Base-by-base conservation (phyloP, 495 filamentous ascomycete genomes). In the Penicillium ucsense region DNA sequence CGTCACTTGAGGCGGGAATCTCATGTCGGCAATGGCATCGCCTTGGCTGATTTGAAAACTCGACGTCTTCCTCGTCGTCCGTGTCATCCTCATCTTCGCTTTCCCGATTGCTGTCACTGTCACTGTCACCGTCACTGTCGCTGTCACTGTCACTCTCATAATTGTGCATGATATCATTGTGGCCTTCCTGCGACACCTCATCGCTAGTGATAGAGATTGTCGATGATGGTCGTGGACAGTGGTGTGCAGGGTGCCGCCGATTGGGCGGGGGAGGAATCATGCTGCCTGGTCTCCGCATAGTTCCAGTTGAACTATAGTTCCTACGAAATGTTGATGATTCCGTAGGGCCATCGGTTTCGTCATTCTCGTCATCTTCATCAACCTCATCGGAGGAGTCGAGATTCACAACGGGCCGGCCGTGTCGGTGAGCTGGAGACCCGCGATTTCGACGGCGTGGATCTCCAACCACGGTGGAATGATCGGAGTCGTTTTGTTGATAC, bases 21-120 rank as follows among this genome's bases (percentile, higher is more conserved):
- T 35, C 32, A 5, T n/a, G 33, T 32, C 29, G 34, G 12, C 36
- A 30, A 27, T 41, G 37, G 12, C 32, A 41, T 28, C 37, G 33
- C 27, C 6, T 31, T 27, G 11, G 36, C 37, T 12, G 40, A 31
- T 12, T 31, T 41, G 31, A 31, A 36, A 34, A 27, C 12, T 51
- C 43, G n/a, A 45, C 50, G 8, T 50, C 48, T 5, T 43, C 51
- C 37, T 63, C 57, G 8, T 55, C 47, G 27, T 49, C 47, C 10
- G n/a, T 9, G 2, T 33, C 35, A 3, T 33, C 30, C 3, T 31
- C 42, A 10, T 6, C 6, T 20, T 20, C 1, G 20, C 20, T 20
- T 20, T 20, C 20, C 20, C 20, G 20, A 20, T 20, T 20, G 20
- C 20, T 41, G 29, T 31, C 39, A 31, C 8, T 2, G 11, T 10